Conservation (phyloP, 78 protist genomes). For the Bodo saltans region DNA sequence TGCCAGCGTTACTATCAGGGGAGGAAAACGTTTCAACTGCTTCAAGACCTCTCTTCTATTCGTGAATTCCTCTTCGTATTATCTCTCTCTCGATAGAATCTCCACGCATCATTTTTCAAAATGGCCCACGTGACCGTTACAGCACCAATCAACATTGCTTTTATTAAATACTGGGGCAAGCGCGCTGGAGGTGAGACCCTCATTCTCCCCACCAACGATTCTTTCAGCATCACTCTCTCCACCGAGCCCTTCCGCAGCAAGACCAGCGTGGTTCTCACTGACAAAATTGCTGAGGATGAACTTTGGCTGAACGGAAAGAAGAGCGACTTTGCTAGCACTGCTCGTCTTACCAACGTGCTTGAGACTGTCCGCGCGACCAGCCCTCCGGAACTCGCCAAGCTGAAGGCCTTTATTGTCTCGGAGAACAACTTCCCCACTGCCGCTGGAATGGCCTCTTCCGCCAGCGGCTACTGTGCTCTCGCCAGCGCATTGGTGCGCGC, state of each 20-base stretch:
- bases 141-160: conserved; percentile 96
- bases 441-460: conserved; percentile 98
- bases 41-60: too few relatives aligned
- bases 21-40: too few relatives aligned
- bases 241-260: conserved; percentile 57
- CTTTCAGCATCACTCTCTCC: conserved; percentile 81
- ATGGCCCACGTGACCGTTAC: conserved; percentile 26
- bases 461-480: conserved; percentile 86
- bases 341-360: conserved; percentile 48
- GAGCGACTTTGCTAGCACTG: background rate
- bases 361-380: background rate
- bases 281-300: conserved; percentile 34
- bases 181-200: conserved; percentile 62
- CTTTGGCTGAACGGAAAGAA: conserved; percentile 90
- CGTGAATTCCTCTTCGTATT: too few relatives aligned
- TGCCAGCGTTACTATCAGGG: too few relatives aligned
- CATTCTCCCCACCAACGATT: conserved; percentile 84
- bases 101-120: too few relatives aligned
- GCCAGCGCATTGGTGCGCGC: conserved; percentile 61
- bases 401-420: conserved; percentile 65
- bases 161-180: conserved; percentile 99
- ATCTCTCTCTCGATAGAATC: too few relatives aligned
- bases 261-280: conserved; percentile 64
- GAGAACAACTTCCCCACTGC: conserved; percentile 96
- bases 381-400: background rate